A percentile compares a stretch with the other conserved stretches of the same genome.
These are phyloP conservation scores for Leccinum boreale DNA, from an alignment of 768 basidiomycete species.

Conservation along the genomic window DNA sequence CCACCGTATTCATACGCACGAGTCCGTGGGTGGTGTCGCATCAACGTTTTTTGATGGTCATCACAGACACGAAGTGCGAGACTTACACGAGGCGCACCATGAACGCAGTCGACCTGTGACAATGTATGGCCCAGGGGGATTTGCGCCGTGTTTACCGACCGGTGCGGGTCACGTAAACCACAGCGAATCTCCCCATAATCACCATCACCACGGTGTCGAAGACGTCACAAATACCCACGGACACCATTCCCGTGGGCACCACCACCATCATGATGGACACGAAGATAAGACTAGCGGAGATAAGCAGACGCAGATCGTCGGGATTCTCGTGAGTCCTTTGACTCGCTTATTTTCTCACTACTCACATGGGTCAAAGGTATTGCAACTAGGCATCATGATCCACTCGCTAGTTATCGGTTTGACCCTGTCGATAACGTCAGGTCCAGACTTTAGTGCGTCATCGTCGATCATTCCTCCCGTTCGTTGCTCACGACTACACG, in stretches of 20 bases:
- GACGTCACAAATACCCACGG: background rate
- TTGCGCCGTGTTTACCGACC: background rate
- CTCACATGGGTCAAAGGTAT: conserved; percentile 44
- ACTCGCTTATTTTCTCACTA: background rate
- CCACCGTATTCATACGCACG: conserved; percentile 1
- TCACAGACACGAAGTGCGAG: conserved; percentile 32
- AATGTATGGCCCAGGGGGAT: conserved; percentile 20
- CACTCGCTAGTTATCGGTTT: conserved; percentile 79
- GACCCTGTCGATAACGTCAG: conserved; percentile 67
- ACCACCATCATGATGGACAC: background rate
- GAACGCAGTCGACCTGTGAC: conserved; percentile 22
- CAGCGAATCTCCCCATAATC: conserved; percentile 1
- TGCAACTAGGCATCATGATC: conserved; percentile 85
- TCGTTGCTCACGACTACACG: background rate
- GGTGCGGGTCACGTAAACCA: conserved; percentile 2
- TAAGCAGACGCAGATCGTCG: conserved; percentile 64
- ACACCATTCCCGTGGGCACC: background rate
- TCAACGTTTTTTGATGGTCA: conserved; percentile 33
- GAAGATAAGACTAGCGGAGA: conserved; percentile 38
- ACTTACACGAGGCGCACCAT: conserved; percentile 28
- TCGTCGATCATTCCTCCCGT: background rate
- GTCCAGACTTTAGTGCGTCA: conserved; percentile 66
- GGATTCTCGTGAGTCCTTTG: conserved; percentile 53
- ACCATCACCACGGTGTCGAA: conserved; percentile 10
- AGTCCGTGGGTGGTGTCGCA: background rate